A percentile compares a stretch with the other conserved stretches of the same genome.
Evolutionary conservation across 108 stramenopile genomes (phyloP).

Genomic region (Nitzschia sp.): DNA sequence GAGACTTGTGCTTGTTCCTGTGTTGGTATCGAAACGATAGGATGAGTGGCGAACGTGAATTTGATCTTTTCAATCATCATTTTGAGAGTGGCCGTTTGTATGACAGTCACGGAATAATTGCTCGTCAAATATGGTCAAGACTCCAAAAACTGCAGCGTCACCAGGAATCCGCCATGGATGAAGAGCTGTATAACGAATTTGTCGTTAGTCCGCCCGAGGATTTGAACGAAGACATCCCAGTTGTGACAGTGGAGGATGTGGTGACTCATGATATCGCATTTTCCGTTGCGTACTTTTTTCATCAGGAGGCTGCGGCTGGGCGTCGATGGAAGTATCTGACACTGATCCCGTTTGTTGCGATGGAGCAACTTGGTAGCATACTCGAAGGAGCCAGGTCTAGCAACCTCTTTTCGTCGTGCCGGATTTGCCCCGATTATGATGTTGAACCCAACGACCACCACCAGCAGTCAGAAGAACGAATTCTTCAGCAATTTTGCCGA

Average conservation of each 20-base stretch:
- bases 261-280: background rate
- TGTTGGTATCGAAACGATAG: too few relatives aligned
- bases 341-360: background rate
- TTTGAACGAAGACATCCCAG: background rate
- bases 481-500: background rate
- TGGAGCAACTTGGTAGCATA: background rate
- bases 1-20: too few relatives aligned
- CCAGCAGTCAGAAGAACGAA: background rate
- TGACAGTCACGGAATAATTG: too few relatives aligned
- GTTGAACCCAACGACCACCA: background rate
- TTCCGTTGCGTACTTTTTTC: background rate
- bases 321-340: background rate
- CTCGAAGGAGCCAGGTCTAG: background rate
- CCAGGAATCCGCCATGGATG: background rate
- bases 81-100: too few relatives aligned
- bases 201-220: background rate
- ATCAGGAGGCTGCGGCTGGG: background rate
- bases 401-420: background rate
- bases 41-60: too few relatives aligned
- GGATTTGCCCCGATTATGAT: background rate
- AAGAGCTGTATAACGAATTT: background rate
- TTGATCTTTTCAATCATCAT: too few relatives aligned
- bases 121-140: too few relatives aligned
- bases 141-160: background rate
- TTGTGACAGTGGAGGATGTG: too few relatives aligned